These are phyloP conservation scores for Diversispora eburnea DNA, from an alignment of 192 early-diverging fungal species.

Conservation along the genomic window DNA sequence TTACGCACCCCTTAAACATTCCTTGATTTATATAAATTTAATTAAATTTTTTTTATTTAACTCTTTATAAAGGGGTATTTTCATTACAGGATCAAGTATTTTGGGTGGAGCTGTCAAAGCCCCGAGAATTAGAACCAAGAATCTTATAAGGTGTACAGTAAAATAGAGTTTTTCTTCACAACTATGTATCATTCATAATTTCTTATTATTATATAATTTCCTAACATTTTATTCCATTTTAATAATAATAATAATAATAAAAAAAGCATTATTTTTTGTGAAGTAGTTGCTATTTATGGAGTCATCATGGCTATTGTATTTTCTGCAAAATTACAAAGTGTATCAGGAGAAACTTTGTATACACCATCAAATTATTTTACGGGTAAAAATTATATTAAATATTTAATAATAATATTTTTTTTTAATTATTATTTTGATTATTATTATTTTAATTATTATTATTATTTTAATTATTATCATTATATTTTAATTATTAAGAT, in stretches of 20 bases:
- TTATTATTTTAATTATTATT: no score
- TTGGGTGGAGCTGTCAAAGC: conserved; percentile 86
- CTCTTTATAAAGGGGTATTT: conserved; percentile 79
- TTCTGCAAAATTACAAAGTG: conserved; percentile 74
- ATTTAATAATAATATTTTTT: no score
- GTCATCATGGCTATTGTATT: conserved; percentile 98
- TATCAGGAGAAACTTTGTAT: conserved; percentile 44
- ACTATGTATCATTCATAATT: background rate
- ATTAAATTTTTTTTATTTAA: background rate
- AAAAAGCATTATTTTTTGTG: conserved; percentile 93
- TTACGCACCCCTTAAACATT: background rate
- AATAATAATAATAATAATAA: background rate
- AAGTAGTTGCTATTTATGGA: conserved; percentile 99
- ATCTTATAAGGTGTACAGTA: conserved; percentile 75
- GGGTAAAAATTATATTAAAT: conserved; percentile 47
- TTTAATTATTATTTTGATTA: no score
- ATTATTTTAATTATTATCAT: no score
- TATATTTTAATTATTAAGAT: no score
- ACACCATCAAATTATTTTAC: conserved; percentile 69
- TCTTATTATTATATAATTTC: background rate
- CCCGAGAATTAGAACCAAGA: conserved; percentile 93
- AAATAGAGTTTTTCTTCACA: background rate
- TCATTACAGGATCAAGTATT: conserved; percentile 83
- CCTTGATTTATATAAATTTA: background rate
- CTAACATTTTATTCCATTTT: background rate